Evolutionary conservation across 2,329 filamentous ascomycete species (phyloP).

Genomic region (Blastomyces gilchristii): DNA sequence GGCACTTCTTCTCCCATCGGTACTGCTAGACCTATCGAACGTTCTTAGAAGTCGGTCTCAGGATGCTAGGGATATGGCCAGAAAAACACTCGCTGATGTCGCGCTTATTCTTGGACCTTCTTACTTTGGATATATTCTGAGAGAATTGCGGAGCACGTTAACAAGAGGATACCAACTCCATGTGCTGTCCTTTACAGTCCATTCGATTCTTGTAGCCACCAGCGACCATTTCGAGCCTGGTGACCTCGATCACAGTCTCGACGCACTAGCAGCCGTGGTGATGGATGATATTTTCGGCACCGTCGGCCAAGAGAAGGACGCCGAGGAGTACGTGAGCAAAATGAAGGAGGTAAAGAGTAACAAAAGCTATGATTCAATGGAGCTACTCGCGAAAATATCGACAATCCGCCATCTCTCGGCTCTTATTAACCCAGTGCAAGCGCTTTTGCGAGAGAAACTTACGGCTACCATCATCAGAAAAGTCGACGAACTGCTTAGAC

Average conservation of each 20-base stretch:
- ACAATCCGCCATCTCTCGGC: conserved; percentile 64
- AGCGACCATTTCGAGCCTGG: conserved; percentile 66
- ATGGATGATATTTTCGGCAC: conserved; percentile 97
- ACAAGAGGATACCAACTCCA: conserved; percentile 85
- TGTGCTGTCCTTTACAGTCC: conserved; percentile 87
- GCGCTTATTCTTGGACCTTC: conserved; percentile 66
- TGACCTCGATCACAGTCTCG: conserved; percentile 78
- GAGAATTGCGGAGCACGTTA: conserved; percentile 74
- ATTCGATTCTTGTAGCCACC: conserved; percentile 72
- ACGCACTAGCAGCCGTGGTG: conserved; percentile 67
- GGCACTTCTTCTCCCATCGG: conserved; percentile 62
- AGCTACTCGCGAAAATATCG: conserved; percentile 73
- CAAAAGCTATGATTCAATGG: conserved; percentile 97
- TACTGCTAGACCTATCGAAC: conserved; percentile 85
- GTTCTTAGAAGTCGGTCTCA: conserved; percentile 82
- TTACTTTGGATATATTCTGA: conserved; percentile 87
- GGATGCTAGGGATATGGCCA: conserved; percentile 81
- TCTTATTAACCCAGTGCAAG: conserved; percentile 67
- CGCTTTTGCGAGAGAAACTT: conserved; percentile 71
- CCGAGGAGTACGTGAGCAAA: conserved; percentile 84
- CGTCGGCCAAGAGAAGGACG: conserved; percentile 90
- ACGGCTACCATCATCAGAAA: conserved; percentile 75
- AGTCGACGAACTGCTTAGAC: conserved; percentile 75
- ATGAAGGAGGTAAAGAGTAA: conserved; percentile 98
- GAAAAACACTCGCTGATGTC: conserved; percentile 79